phyloP scores from a whole-genome alignment of 441 rosid species.

The Erodium trifolium region DNA sequence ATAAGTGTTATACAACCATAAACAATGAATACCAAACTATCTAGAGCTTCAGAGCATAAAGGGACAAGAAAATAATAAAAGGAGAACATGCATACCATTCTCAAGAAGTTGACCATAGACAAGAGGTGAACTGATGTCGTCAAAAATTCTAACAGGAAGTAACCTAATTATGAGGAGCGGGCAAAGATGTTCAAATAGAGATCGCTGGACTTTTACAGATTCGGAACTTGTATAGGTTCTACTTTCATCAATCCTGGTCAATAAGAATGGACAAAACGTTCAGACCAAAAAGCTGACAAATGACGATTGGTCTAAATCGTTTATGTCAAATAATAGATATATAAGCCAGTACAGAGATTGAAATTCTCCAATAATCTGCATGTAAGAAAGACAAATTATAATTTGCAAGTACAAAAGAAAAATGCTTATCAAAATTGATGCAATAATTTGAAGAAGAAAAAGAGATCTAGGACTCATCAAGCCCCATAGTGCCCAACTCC shows the following conservation, averaged over 20 bases:
- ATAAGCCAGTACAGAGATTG: neutral
- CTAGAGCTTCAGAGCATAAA: neutral
- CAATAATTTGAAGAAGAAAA: neutral
- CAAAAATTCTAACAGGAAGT: slow-evolving; percentile 79
- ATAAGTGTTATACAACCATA: slow-evolving; percentile 7
- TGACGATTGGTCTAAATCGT: neutral
- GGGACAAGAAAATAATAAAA: slow-evolving; percentile 8
- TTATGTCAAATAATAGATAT: neutral
- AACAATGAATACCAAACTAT: neutral
- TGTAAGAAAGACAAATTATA: slow-evolving; percentile 3
- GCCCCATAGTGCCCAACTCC: neutral
- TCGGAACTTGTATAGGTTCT: slow-evolving; percentile 30
- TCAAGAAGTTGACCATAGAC: slow-evolving; percentile 51
- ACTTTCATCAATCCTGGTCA: slow-evolving; percentile 34
- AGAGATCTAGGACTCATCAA: neutral
- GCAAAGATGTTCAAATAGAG: slow-evolving; percentile 71
- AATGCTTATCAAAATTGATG: neutral
- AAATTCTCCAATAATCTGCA: neutral
- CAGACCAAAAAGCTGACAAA: slow-evolving; percentile 12
- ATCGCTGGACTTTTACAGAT: slow-evolving; percentile 33
- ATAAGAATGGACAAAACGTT: slow-evolving; percentile 8
- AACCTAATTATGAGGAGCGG: slow-evolving; percentile 76
- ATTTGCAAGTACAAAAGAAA: neutral
- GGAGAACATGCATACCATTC: slow-evolving; percentile 33
- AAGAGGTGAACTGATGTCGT: slow-evolving; percentile 39